Base-by-base conservation (phyloP, 257 asterid species). In the Penstemon davidsonii region DNA sequence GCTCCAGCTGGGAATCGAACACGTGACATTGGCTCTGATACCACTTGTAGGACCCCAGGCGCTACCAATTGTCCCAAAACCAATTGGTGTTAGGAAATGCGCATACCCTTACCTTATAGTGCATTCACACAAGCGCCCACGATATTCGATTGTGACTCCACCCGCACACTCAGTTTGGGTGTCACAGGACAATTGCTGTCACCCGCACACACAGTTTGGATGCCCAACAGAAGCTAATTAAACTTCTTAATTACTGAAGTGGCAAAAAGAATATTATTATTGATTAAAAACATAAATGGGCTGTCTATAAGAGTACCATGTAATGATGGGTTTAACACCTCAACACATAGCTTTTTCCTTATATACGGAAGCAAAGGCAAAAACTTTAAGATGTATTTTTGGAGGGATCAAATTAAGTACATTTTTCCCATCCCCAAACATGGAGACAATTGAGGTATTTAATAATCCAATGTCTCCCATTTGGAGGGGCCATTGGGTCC, bases 381-480 rank as follows among this genome's bases (percentile, higher is more conserved):
- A 57, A 8, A 3, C 3, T 51, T 7, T 42, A 52, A 6, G 60
- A 40, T 52, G 38, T 5, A 52, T 33, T 4, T 37, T 3, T 10
- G 37, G 39, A 52, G 36, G 53, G 50, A 42, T 7, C 3, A 6
- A 12, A 40, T 18, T 38, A 13, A 40, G 7, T 42, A 51, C 49
- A 6, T 36, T 68, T 56, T 68, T 33, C n/a, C 65, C 38, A 79
- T 67, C 53, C 68, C 60, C 70, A 73, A 76, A 64, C 75, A 67
- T 52, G 71, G 68, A 38, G 79, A 78, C 85, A 78, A 60, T 7
- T 33, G 58, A 71, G 38, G 66, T 72, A 19, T 46, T 41, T 45
- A 62, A 71, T 66, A 73, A 60, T 64, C 49, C 42, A 38, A 4
- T 76, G 82, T 68, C 25, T 68, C 58, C 47, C 39, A 60, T n/a